Evolutionary conservation across 805 yeast species (phyloP), one percentile per base, ranked within the genome.

Genomic region (Torulaspora franciscae): DNA sequence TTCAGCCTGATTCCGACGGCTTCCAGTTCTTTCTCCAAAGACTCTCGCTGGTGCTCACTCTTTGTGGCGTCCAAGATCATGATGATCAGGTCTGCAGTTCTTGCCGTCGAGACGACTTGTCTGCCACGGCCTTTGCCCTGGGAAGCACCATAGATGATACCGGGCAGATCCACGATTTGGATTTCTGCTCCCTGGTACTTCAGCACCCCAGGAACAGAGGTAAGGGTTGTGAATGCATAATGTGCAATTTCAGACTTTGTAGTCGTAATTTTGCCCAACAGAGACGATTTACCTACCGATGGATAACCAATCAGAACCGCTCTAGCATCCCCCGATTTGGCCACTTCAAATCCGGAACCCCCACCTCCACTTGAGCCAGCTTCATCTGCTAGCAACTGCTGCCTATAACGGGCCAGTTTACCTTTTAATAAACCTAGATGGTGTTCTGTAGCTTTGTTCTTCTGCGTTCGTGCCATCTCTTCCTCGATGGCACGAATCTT

Each of bases 51-150:
- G 56, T 90, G 89, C 24, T 80, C 81, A 24, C 95, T 86, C 64
- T 93, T 93, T 1, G 99, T 91, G 1, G 98, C 96, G 68, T 91
- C 99, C 52, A 91, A 69, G 44, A 91, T 89, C 95, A 91, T 93
- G 59, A 91, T 69, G 49, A 91, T 83, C 60, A 91, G 70, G 61
- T 93, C 98, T 0, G 96, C 89, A 0, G 98, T 91, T 64, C 93
- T 83, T 0, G 97, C 95, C 0, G 96, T 93, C 2, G 98, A 85
- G 52, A 91, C 90, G 33, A 93, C 98, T 65, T 93, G 98, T 57
- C 96, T 77, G 46, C 98, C 98, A 66, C 99, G 80, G 57, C 99
- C 99, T 66, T 90, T 90, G 58, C 98, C 98, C 62, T 87, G 96
- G 28, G 95, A 76, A 3, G 98, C 98, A 35, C 98, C 98, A 63